Evolutionary conservation across 169 alveolate species (phyloP).

Genomic region (Sarcocystis neurona): DNA sequence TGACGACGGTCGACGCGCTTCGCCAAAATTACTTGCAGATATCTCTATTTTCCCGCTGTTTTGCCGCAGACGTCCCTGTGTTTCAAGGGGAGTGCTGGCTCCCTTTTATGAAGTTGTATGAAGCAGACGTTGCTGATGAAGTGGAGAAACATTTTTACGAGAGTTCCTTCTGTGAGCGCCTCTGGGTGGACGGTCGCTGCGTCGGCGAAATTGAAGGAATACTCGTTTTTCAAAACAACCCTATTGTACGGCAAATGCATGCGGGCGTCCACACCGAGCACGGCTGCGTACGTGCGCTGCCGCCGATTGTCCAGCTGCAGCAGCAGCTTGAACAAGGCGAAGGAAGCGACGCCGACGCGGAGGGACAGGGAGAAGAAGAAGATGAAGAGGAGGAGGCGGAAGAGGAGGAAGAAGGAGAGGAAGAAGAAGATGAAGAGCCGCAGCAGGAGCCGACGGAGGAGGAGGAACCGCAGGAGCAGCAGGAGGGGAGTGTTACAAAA

Average conservation of each 20-base stretch:
- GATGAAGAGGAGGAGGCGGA: no score
- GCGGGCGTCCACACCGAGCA: slow-evolving; percentile 64
- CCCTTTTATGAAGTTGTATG: slow-evolving; percentile 66
- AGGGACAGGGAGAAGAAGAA: no score
- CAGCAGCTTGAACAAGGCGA: no score
- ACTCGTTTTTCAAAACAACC: slow-evolving; percentile 65
- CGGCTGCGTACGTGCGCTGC: slow-evolving; percentile 41
- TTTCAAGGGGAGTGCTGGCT: slow-evolving; percentile 67
- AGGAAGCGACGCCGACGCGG: no score
- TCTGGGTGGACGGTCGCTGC: slow-evolving; percentile 63
- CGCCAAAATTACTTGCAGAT: slow-evolving; percentile 58
- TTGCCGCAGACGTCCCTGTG: slow-evolving; percentile 26
- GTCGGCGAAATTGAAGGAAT: slow-evolving; percentile 62
- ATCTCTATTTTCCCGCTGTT: slow-evolving; percentile 25
- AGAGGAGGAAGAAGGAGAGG: no score
- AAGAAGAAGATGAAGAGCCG: no score
- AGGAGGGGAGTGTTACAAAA: no score
- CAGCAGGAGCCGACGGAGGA: no score
- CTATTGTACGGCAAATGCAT: slow-evolving; percentile 55
- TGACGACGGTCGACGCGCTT: slow-evolving; percentile 63
- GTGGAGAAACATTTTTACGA: slow-evolving; percentile 43
- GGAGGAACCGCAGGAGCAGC: no score
- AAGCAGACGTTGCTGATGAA: slow-evolving; percentile 53
- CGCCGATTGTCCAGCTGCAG: no score
- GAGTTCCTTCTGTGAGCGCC: slow-evolving; percentile 51